phyloP scores from a whole-genome alignment of 768 basidiomycete species.

The Panaeolus cyanescens region DNA sequence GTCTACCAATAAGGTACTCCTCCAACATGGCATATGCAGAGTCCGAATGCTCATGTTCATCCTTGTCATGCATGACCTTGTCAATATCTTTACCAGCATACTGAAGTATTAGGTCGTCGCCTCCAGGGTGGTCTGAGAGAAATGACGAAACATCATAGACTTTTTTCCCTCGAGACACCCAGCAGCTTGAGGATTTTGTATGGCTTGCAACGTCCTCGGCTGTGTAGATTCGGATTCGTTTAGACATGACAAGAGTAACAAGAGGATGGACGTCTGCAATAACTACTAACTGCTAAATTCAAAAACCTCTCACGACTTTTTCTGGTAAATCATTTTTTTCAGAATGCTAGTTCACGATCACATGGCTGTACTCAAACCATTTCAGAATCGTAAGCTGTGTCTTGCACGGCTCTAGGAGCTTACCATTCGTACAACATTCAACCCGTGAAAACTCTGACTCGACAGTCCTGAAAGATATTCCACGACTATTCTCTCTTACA shows the following conservation, averaged over 20 bases:
- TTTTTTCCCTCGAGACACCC: constrained; percentile 78
- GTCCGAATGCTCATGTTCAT: constrained; percentile 88
- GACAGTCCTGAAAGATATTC: no score
- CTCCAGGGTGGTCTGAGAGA: constrained; percentile 89
- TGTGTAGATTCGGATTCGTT: constrained; percentile 74
- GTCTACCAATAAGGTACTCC: constrained; percentile 82
- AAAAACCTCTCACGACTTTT: constrained; percentile 1
- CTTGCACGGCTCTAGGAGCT: background rate
- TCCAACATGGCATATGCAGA: constrained; percentile 91
- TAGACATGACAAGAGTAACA: constrained; percentile 46
- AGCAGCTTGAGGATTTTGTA: constrained; percentile 64
- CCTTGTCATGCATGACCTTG: constrained; percentile 74
- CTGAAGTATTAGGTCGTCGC: constrained; percentile 85
- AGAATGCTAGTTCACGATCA: background rate
- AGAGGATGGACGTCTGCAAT: background rate
- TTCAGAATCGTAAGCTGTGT: background rate
- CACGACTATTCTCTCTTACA: no score
- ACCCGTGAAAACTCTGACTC: no score
- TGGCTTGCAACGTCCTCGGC: constrained; percentile 73
- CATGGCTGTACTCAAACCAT: background rate
- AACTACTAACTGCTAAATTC: background rate
- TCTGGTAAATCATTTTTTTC: background rate
- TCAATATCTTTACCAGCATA: constrained; percentile 87
- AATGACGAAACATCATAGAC: constrained; percentile 92
- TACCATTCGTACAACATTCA: background rate